Evolutionary conservation across 805 yeast genomes (phyloP).

Genomic region (Candida wancherniae): DNA sequence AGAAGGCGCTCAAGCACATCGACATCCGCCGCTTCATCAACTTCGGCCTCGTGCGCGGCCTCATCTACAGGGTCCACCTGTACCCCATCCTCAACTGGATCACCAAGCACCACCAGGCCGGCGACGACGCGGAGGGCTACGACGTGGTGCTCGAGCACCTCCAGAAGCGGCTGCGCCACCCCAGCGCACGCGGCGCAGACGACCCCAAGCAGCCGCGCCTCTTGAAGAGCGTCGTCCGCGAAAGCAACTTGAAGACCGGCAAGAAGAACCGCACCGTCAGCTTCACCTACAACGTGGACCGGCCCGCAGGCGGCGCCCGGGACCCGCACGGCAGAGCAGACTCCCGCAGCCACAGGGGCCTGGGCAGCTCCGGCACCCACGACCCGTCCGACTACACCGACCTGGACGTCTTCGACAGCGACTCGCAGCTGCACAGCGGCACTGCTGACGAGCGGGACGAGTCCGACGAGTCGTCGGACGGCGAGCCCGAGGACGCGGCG

Average conservation of each 20-base stretch:
- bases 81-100: conserved; percentile 57
- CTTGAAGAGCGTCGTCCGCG: conserved; percentile 13
- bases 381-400: conserved; percentile 5
- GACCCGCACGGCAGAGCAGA: background rate
- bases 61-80: conserved; percentile 75
- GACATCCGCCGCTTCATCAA: conserved; percentile 82
- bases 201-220: conserved; percentile 5
- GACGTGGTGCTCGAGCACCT: conserved; percentile 10
- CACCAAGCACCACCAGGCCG: conserved; percentile 32
- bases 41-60: conserved; percentile 78
- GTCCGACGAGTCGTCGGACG: background rate
- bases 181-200: too few species aligned
- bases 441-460: background rate
- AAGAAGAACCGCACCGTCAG: conserved; percentile 29
- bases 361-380: background rate
- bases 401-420: conserved; percentile 15
- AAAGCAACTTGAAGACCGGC: conserved; percentile 18
- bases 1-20: conserved; percentile 51
- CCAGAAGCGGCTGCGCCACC: conserved; percentile 7
- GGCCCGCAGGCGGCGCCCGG: conserved; percentile 1
- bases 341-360: background rate
- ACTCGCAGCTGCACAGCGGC: conserved; percentile 9
- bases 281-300: conserved; percentile 24
- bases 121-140: conserved; percentile 9
- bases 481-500: background rate